Conservation (phyloP, 2,329 filamentous ascomycete genomes). For the Lasiodiplodia sp. region DNA sequence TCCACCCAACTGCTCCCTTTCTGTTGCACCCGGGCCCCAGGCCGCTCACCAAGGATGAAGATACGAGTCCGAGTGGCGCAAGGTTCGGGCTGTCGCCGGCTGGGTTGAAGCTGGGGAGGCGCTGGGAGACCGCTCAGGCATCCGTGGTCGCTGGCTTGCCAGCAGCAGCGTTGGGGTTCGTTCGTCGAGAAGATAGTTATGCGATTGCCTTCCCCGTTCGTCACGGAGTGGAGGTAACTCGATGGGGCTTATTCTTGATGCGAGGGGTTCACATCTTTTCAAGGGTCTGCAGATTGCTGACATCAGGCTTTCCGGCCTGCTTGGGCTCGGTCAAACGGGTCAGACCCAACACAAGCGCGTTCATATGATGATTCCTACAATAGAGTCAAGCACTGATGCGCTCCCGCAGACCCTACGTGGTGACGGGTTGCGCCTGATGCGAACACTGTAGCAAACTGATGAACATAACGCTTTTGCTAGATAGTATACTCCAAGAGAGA, state of each 20-base stretch:
- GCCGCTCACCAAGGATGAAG: constrained; percentile 30
- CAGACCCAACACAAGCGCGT: constrained; percentile 61
- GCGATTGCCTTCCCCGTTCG: constrained; percentile 78
- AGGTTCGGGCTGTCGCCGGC: constrained; percentile 29
- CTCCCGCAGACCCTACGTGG: constrained; percentile 54
- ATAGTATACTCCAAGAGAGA: neutral
- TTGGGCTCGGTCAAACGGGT: constrained; percentile 73
- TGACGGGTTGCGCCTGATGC: constrained; percentile 40
- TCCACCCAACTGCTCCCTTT: constrained; percentile 48
- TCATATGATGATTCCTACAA: constrained; percentile 91
- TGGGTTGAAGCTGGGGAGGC: constrained; percentile 39
- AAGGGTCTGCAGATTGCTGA: constrained; percentile 53
- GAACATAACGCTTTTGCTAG: constrained; percentile 38
- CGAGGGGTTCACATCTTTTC: constrained; percentile 74
- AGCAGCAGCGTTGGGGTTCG: constrained; percentile 57
- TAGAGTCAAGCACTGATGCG: constrained; percentile 99
- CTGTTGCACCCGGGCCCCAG: constrained; percentile 2
- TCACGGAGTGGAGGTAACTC: constrained; percentile 77
- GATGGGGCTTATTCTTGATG: constrained; percentile 99
- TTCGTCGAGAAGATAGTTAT: constrained; percentile 99
- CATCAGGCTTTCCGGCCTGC: constrained; percentile 39
- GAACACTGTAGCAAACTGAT: constrained; percentile 52
- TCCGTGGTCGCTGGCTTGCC: constrained; percentile 32
- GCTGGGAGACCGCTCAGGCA: constrained; percentile 37
- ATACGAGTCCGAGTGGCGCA: constrained; percentile 36